phyloP scores from a whole-genome alignment of 2,329 filamentous ascomycete species.

The Diplodia mutila region DNA sequence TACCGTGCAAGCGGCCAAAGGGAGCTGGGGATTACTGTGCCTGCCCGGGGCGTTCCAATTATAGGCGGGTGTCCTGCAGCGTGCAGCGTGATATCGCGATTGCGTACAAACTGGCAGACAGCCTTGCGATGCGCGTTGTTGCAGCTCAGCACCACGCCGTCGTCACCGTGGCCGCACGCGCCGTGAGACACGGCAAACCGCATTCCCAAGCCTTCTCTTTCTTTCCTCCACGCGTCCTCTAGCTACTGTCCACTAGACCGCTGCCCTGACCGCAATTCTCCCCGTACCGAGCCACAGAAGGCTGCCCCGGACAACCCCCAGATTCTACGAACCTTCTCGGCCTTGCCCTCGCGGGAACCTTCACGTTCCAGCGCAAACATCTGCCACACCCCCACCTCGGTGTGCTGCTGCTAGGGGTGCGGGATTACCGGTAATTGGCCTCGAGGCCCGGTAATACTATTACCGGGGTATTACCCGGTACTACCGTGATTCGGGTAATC shows the following conservation, averaged over 20 bases:
- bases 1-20: slow-evolving; percentile 18
- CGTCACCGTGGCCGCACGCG: not conserved
- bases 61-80: slow-evolving; percentile 4
- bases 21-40: not conserved
- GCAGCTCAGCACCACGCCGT: not conserved
- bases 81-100: not conserved
- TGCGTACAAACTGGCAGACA: not conserved
- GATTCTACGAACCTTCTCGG: not conserved
- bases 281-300: not conserved
- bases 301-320: not conserved
- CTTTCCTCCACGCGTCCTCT: not conserved
- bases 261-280: not conserved
- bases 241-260: not conserved
- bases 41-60: slow-evolving; percentile 10
- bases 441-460: too few species aligned
- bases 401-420: too few species aligned
- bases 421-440: too few species aligned
- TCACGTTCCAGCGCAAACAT: not conserved
- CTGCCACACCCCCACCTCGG: not conserved
- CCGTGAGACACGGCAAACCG: not conserved
- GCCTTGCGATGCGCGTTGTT: slow-evolving; percentile 18
- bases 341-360: not conserved
- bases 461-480: too few species aligned
- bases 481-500: too few species aligned
- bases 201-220: not conserved